A percentile compares a stretch with the other conserved stretches of the same genome.
These are phyloP conservation scores for Trichoderma gamsii DNA, from an alignment of 495 filamentous ascomycete genomes.

Conservation along the genomic window DNA sequence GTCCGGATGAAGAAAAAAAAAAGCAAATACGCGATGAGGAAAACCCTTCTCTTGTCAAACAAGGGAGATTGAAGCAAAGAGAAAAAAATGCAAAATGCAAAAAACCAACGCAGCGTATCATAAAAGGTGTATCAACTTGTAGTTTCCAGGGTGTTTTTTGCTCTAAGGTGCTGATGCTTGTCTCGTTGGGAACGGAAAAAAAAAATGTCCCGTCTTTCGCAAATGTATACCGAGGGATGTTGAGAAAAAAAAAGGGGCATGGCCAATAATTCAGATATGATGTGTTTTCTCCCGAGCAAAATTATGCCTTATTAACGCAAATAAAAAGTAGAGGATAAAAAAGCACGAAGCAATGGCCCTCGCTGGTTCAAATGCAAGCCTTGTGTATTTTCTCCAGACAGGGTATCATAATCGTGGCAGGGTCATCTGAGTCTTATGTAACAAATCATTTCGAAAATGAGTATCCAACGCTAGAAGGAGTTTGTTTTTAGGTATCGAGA, in stretches of 20 bases:
- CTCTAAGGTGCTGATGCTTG: slow-evolving; percentile 9
- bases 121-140: neutral
- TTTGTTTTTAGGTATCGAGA: neutral
- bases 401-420: neutral
- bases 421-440: neutral
- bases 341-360: neutral
- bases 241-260: neutral
- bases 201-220: neutral
- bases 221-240: neutral
- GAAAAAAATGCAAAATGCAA: slow-evolving; percentile 1
- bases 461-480: slow-evolving; percentile 5
- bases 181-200: neutral
- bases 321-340: neutral
- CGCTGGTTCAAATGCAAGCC: neutral
- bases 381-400: neutral
- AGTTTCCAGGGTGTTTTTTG: slow-evolving; percentile 3
- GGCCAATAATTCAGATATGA: neutral
- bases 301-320: slow-evolving; percentile 6
- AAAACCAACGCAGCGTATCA: slow-evolving; percentile 11
- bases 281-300: neutral
- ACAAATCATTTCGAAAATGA: neutral
- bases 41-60: neutral
- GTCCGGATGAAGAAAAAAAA: neutral
- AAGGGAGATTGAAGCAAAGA: neutral
- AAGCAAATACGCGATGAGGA: neutral